Evolutionary conservation across 208 protist species (phyloP), one percentile per base, ranked within the genome.

Genomic region (Sergeia podlipaevii): DNA sequence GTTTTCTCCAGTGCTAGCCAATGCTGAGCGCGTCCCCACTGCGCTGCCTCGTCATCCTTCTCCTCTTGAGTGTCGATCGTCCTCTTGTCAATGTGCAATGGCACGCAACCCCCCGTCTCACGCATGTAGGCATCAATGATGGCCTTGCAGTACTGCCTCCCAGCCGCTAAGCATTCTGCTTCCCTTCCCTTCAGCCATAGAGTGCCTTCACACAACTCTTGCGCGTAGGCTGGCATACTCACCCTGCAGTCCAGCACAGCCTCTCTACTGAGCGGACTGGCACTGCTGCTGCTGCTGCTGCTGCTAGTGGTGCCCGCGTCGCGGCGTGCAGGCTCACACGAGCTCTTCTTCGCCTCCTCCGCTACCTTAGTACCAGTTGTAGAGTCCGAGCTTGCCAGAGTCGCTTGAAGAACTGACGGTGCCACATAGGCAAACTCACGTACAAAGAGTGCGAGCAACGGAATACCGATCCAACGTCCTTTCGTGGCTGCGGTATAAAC

Each of bases 391-490:
- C 42, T n/a, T 38, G 13, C 20, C 23, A 17, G 24, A 7, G 8
- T 41, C 18, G 8, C 10, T 10, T 15, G 11, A 8, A 17, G 11
- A 8, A 43, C 21, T 45, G 20, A n/a, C 13, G 68, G 61, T 23
- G 80, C 53, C 17, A 91, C 48, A 33, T 76, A 86, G 10, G 74
- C 74, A 45, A 98, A 98, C 65, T 98, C 95, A 7, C 54, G 46
- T 4, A 73, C 42, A 32, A 97, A 95, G 5, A 97, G 60, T 4
- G 74, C 69, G 0, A 98, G 60, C 15, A 98, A 61, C 1, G 81
- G 74, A 2, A 36, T 47, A 13, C 84, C 90, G 3, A 97, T 51
- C 95, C 96, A 98, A 2, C 96, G 71, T 0, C 92, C 89, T 63
- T 98, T 98, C 34, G 80, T 88, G 17, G 76, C 60, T 5, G 86